A percentile compares a stretch with the other conserved stretches of the same genome.
Evolutionary conservation across 2,329 filamentous ascomycete species (phyloP).

Genomic region (Clathrospora elynae): DNA sequence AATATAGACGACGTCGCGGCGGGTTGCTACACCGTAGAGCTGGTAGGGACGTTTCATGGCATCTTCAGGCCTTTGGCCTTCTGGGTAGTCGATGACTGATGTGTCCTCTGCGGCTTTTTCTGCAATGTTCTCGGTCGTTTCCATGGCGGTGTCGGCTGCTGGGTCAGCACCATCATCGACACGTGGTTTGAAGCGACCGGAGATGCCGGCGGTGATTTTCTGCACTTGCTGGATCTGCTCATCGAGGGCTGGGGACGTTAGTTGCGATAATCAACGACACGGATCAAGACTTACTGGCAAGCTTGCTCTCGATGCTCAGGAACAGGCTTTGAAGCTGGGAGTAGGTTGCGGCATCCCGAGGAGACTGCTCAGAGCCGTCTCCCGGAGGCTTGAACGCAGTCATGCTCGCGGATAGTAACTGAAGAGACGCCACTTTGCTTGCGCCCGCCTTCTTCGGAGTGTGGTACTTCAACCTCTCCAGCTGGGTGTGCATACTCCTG

Average conservation of each 20-base stretch:
- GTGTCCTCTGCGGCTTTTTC: slow-evolving; percentile 34
- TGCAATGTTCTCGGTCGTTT: not conserved
- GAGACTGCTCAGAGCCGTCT: slow-evolving; percentile 15
- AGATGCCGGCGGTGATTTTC: slow-evolving; percentile 51
- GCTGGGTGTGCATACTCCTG: slow-evolving; percentile 41
- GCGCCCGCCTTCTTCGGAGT: slow-evolving; percentile 31
- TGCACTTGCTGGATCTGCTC: slow-evolving; percentile 49
- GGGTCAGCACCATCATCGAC: slow-evolving; percentile 40
- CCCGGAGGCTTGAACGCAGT: slow-evolving; percentile 36
- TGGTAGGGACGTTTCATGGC: slow-evolving; percentile 55
- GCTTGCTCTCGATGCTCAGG: slow-evolving; percentile 41
- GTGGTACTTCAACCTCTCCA: slow-evolving; percentile 47
- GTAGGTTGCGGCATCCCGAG: slow-evolving; percentile 29
- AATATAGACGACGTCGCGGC: slow-evolving; percentile 63
- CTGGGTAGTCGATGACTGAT: slow-evolving; percentile 16
- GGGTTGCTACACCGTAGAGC: slow-evolving; percentile 63
- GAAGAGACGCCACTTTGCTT: slow-evolving; percentile 43
- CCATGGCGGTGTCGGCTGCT: not conserved
- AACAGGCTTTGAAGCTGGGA: slow-evolving; percentile 37
- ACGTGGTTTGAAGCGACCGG: slow-evolving; percentile 54
- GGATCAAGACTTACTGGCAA: slow-evolving; percentile 27
- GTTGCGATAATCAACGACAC: not conserved
- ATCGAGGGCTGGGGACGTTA: slow-evolving; percentile 49
- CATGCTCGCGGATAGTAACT: slow-evolving; percentile 49
- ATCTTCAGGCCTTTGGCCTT: slow-evolving; percentile 27